phyloP scores from a whole-genome alignment of 192 early-diverging fungal genomes.

The Coemansia sp. region DNA sequence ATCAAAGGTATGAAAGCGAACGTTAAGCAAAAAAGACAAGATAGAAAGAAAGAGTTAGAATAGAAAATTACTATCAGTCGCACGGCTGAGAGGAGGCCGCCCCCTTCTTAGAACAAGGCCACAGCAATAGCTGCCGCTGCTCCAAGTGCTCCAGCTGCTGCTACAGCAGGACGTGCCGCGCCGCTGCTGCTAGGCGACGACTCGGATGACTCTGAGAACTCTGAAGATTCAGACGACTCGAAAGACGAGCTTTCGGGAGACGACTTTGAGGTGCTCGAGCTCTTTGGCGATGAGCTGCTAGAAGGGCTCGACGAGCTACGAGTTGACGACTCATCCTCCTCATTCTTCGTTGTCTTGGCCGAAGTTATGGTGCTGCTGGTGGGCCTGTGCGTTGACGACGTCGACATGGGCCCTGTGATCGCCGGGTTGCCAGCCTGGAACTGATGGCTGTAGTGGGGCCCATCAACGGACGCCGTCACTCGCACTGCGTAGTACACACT shows the following conservation, averaged over 20 bases:
- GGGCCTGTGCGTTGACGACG: neutral
- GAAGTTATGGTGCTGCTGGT: neutral
- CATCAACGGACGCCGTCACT: conserved; percentile 32
- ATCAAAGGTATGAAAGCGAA: neutral
- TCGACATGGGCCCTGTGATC: conserved; percentile 1
- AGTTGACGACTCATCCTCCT: neutral
- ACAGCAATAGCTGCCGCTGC: conserved; percentile 21
- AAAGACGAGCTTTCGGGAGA: neutral
- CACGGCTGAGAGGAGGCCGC: too few species aligned
- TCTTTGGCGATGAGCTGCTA: neutral
- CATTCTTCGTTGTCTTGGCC: neutral
- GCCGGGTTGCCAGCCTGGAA: conserved; percentile 30
- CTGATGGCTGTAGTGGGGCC: conserved; percentile 49
- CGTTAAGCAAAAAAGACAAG: neutral
- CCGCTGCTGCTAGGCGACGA: conserved; percentile 21
- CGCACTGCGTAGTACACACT: conserved; percentile 42
- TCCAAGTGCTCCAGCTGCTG: conserved; percentile 25
- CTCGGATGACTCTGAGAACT: neutral
- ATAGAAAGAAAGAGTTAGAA: conserved; percentile 7
- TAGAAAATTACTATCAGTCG: neutral
- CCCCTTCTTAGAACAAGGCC: conserved; percentile 32
- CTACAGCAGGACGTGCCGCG: conserved; percentile 17
- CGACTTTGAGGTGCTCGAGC: neutral
- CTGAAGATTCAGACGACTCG: neutral
- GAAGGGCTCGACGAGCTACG: neutral